Evolutionary conservation across 2,329 filamentous ascomycete genomes (phyloP).

Genomic region (Fusarium sp.): DNA sequence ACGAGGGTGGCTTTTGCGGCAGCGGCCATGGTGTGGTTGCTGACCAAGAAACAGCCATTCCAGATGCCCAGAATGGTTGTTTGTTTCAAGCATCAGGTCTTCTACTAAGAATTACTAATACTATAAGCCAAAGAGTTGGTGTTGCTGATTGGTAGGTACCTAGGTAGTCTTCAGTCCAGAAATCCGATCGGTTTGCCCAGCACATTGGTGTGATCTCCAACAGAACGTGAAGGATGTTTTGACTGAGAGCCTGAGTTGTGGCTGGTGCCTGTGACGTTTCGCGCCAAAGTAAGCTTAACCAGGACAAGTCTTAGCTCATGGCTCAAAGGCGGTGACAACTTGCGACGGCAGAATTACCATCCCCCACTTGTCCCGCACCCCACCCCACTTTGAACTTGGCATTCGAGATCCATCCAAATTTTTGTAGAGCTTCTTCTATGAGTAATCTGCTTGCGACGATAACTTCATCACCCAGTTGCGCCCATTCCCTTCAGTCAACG

Average conservation of each 20-base stretch:
- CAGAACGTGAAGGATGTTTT: not conserved
- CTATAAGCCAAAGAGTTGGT: not conserved
- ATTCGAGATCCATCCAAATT: conserved; percentile 38
- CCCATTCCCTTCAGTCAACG: not conserved
- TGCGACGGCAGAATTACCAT: conserved; percentile 44
- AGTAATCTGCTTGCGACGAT: conserved; percentile 1
- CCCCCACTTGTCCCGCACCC: conserved; percentile 48
- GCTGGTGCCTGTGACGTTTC: not conserved
- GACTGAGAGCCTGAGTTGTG: not conserved
- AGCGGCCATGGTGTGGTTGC: not conserved
- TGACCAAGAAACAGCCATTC: not conserved
- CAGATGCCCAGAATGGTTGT: not conserved
- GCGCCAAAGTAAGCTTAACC: not conserved
- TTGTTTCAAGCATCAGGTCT: not conserved
- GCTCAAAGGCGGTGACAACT: conserved; percentile 24
- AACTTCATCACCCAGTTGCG: not conserved
- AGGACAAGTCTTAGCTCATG: not conserved
- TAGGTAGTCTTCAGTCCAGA: not conserved
- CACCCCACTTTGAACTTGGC: conserved; percentile 36
- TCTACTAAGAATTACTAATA: not conserved
- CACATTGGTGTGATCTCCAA: not conserved
- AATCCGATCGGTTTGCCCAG: not conserved
- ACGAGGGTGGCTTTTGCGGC: not conserved
- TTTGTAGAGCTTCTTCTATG: conserved; percentile 41
- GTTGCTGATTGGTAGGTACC: not conserved